Base-by-base conservation (phyloP, 306 rosid species). In the Ziziphus jujuba region DNA sequence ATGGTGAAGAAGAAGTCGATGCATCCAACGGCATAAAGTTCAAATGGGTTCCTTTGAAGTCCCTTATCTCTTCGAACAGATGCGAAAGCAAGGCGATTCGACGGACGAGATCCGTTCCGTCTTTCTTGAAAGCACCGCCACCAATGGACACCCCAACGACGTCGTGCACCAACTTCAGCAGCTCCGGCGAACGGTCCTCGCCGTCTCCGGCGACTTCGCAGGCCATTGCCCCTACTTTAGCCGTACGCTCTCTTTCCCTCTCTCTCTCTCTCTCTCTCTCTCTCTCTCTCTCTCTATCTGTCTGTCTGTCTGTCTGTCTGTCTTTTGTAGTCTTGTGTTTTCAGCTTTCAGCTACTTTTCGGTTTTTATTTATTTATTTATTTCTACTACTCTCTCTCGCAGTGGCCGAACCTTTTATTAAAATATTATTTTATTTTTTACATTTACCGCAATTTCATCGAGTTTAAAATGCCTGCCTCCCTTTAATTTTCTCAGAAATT, bases 51-150 rank as follows among this genome's bases (percentile, higher is more conserved):
- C 56, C 77, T 68, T 85, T 77, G n/a, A 81, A 74, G 16, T 88
- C 92, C 71, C 71, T 71, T 67, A 93, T 82, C 76, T 93, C 99
- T 72, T 93, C 97, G 16, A 88, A 79, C 70, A 93, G 69, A 73
- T 93, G 90, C 25, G 90, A 67, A n/a, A 93, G 85, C 24, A 93
- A 82, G 16, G 93, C 85, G 87, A 93, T 93, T 95, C 96, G 90
- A 45, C 97, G 95, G 55, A 89, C 90, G 56, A 93, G 92, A 88
- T 93, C 99, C 79, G 90, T 86, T 71, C 92, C 88, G 64, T 90
- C 99, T 75, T 79, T 93, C 78, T 66, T 85, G 81, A 88, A 90
- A 45, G 67, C 17, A n/a, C 76, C 80, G 11, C 69, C 86, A 63
- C 61, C 50, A 49, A 69, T 54, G 28, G 43, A 40, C 6, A 80